Evolutionary conservation across 331 rosid species (phyloP).

Genomic region (Erythrophleum ivorense): DNA sequence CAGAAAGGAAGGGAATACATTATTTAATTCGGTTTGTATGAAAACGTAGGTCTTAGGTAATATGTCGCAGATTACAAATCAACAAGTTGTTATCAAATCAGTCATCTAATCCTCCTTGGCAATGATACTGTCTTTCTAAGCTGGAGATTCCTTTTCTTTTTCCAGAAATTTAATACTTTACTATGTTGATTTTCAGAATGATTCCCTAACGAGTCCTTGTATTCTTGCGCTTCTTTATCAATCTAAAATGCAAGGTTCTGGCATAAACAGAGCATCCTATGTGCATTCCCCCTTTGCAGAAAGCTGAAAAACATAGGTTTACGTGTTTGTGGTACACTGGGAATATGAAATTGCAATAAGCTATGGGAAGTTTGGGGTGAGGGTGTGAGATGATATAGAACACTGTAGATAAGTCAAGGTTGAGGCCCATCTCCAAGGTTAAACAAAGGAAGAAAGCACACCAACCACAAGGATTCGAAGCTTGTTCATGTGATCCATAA

Average conservation of each 20-base stretch:
- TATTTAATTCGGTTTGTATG: background rate
- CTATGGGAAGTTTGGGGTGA: background rate
- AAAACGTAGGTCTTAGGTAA: background rate
- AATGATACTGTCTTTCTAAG: background rate
- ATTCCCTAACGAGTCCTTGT: background rate
- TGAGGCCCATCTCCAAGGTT: background rate
- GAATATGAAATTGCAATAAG: background rate
- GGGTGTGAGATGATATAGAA: slow-evolving; percentile 4
- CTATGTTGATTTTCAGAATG: background rate
- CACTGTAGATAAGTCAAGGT: background rate
- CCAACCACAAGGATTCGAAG: background rate
- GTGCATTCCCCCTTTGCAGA: background rate
- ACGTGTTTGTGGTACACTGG: background rate
- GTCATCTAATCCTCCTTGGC: background rate
- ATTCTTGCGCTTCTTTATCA: background rate
- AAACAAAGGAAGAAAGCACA: background rate
- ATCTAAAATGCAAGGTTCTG: background rate
- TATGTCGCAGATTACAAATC: background rate
- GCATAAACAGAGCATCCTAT: background rate
- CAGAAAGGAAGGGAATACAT: background rate
- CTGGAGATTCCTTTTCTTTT: background rate
- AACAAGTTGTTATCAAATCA: background rate
- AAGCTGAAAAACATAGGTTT: background rate
- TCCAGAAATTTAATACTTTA: background rate
- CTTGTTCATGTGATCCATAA: background rate